These are phyloP conservation scores for Pseudozyma thailandica DNA, from an alignment of 1,284 basidiomycete species.

Conservation along the genomic window DNA sequence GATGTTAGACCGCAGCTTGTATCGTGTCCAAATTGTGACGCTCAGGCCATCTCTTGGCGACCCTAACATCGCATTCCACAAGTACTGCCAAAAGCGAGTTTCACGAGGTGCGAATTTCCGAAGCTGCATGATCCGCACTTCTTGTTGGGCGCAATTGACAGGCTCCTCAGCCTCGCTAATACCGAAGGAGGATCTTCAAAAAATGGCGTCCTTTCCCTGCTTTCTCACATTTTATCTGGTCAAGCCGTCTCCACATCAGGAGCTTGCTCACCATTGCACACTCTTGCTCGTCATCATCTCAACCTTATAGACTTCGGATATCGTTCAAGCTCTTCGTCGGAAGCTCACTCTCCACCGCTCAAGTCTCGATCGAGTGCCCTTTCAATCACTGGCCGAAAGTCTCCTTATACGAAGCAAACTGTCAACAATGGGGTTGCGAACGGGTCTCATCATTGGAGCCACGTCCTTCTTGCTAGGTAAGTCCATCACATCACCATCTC, in stretches of 20 bases:
- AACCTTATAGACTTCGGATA: background rate
- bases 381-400: too few species aligned
- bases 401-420: too few species aligned
- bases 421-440: constrained; percentile 48
- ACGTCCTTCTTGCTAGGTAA: constrained; percentile 64
- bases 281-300: background rate
- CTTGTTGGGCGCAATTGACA: too few species aligned
- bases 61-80: background rate
- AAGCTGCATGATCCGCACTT: too few species aligned
- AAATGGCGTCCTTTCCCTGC: constrained; percentile 8
- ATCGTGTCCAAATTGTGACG: background rate
- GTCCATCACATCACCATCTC: background rate
- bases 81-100: too few species aligned
- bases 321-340: background rate
- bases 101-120: too few species aligned
- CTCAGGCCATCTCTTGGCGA: background rate
- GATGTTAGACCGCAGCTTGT: too few species aligned
- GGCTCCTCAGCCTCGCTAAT: too few species aligned
- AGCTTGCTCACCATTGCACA: too few species aligned
- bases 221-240: background rate
- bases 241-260: constrained; percentile 5
- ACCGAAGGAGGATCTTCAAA: constrained; percentile 5
- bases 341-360: background rate
- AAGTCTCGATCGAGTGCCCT: background rate
- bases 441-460: constrained; percentile 48